These are phyloP conservation scores for Metarhizium rileyi DNA, from an alignment of 2,329 filamentous ascomycete genomes.

Conservation along the genomic window DNA sequence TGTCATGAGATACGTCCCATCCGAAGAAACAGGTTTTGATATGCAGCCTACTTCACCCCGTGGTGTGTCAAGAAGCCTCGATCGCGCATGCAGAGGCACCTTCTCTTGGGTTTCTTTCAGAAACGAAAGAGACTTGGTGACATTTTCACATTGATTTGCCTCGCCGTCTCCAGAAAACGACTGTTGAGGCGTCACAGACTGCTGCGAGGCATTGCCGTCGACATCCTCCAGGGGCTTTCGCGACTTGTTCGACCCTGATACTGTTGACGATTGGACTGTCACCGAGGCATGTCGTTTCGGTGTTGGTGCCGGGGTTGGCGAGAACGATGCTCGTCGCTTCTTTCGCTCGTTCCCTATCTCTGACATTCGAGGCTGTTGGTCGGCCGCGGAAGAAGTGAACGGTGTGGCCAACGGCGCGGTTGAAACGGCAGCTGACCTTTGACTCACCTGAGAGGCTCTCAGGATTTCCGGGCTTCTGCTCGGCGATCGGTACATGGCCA, in stretches of 20 bases:
- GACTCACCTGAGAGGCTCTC: not conserved
- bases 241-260: not conserved
- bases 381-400: constrained; percentile 8
- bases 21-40: not conserved
- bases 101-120: not conserved
- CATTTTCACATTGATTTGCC: not conserved
- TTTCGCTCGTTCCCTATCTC: constrained; percentile 7
- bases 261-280: not conserved
- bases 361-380: not conserved
- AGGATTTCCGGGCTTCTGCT: not conserved
- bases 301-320: constrained; percentile 1
- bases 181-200: not conserved
- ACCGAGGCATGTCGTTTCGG: constrained; percentile 11
- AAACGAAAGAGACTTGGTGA: not conserved
- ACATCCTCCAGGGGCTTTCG: constrained; percentile 15
- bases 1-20: not conserved
- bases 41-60: not conserved
- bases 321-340: not conserved
- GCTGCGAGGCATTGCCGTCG: constrained; percentile 13
- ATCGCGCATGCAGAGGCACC: not conserved
- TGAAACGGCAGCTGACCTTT: not conserved
- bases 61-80: not conserved
- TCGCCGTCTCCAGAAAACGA: not conserved
- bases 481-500: not conserved
- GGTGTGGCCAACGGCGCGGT: constrained; percentile 6